Base-by-base conservation (phyloP, 306 rosid genomes). In the Glycine tomentella region DNA sequence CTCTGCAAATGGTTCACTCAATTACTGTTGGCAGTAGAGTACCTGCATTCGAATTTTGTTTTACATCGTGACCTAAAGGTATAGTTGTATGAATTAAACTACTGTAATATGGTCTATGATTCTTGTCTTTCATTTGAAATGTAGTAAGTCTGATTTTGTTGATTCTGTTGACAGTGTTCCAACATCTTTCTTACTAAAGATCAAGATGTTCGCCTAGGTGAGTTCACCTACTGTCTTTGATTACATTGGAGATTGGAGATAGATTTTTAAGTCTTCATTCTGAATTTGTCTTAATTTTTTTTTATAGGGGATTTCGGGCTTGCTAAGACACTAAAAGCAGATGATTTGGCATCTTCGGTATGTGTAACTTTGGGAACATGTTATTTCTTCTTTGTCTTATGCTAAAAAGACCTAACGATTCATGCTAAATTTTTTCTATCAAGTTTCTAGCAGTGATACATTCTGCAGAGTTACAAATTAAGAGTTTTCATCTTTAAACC, bases 281-380 rank as follows among this genome's bases (percentile, higher is more conserved):
- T 87, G 79, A 84, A 57, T 62, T 55, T 66, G 38, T 77, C 82
- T 72, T 77, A 81, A 78, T 38, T 75, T 78, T 73, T 69, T 57
- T 80, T 79, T 84, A 7, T 57, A 96, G 99, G 99, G 70, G 98
- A 96, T 81, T 96, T 96, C 79, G 99, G 99, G 79, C 97, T 96
- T 34, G 99, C 99, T 52, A 96, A 96, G 88, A 96, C 99, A 55
- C 86, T 96, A 79, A 96, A 93, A 86, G 97, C 94, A 45, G 98
- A 96, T 76, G 99, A 96, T 84, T 88, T 96, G 91, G 97, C 99
- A 79, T 96, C 99, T 77, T 96, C 99, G 79, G 99, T 96, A 93
- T 62, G 97, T 85, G 78, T 81, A 63, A 55, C 62, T 71, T 68
- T 33, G 13, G 15, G 70, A 85, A 81, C 14, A 68, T 64, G 17